Evolutionary conservation across 2,329 filamentous ascomycete genomes (phyloP).

Genomic region (Fonsecaea pugnacius): DNA sequence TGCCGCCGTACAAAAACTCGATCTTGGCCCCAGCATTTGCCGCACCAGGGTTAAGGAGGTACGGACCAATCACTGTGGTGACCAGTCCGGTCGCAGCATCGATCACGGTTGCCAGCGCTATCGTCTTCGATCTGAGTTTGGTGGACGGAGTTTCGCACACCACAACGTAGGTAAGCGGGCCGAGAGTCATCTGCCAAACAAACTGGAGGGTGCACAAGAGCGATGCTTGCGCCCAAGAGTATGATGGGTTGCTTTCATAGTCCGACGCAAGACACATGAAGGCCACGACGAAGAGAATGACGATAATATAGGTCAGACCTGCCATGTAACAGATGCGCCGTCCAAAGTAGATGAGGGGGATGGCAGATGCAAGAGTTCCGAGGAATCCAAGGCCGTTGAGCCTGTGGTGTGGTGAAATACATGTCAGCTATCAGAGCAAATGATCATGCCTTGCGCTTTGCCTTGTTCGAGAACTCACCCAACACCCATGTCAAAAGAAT

Average conservation of each 20-base stretch:
- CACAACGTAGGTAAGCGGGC: constrained; percentile 57
- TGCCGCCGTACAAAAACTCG: constrained; percentile 47
- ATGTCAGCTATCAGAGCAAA: background rate
- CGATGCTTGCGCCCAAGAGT: constrained; percentile 42
- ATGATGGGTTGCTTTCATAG: constrained; percentile 39
- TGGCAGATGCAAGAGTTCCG: constrained; percentile 1
- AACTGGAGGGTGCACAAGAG: constrained; percentile 59
- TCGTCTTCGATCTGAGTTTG: constrained; percentile 58
- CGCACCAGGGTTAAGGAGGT: constrained; percentile 43
- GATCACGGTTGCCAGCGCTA: constrained; percentile 55
- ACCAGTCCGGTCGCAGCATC: constrained; percentile 56
- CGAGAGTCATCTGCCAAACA: constrained; percentile 58
- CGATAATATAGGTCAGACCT: constrained; percentile 39
- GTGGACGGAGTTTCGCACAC: constrained; percentile 59
- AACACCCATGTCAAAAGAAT: constrained; percentile 64
- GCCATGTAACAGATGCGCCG: constrained; percentile 39
- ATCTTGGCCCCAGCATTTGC: constrained; percentile 47
- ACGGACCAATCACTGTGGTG: constrained; percentile 46
- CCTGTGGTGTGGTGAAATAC: constrained; percentile 43
- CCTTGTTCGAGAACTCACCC: constrained; percentile 56
- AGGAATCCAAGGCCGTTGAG: constrained; percentile 42
- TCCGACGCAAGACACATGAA: constrained; percentile 37
- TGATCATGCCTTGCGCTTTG: constrained; percentile 48
- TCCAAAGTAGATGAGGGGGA: constrained; percentile 1
- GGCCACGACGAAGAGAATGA: constrained; percentile 40